Conservation (phyloP, 2,329 filamentous ascomycete species). For the Cladosporium oxysporum region DNA sequence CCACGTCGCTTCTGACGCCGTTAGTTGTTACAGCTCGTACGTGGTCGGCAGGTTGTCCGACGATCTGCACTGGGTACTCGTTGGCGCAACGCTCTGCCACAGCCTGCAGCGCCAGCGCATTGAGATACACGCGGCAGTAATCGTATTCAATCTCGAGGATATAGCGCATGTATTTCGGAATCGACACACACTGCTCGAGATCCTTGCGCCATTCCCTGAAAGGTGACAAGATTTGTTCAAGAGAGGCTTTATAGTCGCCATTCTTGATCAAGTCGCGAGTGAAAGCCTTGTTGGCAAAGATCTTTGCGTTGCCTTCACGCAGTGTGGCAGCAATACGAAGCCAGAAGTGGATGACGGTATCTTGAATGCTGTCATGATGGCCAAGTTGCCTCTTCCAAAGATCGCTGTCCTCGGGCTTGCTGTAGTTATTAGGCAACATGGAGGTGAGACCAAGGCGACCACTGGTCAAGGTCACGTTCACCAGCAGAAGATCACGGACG, state of each 20-base stretch:
- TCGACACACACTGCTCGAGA: conserved; percentile 66
- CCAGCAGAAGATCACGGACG: conserved; percentile 81
- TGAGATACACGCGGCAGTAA: conserved; percentile 91
- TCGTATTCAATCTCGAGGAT: conserved; percentile 94
- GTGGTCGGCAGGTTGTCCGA: conserved; percentile 26
- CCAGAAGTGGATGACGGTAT: conserved; percentile 78
- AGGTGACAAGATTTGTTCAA: conserved; percentile 79
- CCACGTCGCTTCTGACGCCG: conserved; percentile 41
- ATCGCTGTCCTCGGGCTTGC: conserved; percentile 39
- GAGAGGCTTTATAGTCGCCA: conserved; percentile 76
- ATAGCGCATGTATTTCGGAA: conserved; percentile 62
- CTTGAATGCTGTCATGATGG: conserved; percentile 44
- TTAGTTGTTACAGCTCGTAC: conserved; percentile 36
- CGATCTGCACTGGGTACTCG: conserved; percentile 56
- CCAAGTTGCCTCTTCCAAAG: conserved; percentile 32
- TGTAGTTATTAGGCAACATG: conserved; percentile 69
- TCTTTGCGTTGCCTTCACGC: conserved; percentile 82
- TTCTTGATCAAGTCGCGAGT: conserved; percentile 87
- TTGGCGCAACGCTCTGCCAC: conserved; percentile 90
- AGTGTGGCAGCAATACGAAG: conserved; percentile 89
- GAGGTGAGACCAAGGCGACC: conserved; percentile 89
- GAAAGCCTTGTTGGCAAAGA: conserved; percentile 84
- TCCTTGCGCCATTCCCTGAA: conserved; percentile 77
- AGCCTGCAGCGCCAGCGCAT: conserved; percentile 89
- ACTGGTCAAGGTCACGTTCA: conserved; percentile 92